Conservation (phyloP, 768 basidiomycete species). For the Ramaria rubella region DNA sequence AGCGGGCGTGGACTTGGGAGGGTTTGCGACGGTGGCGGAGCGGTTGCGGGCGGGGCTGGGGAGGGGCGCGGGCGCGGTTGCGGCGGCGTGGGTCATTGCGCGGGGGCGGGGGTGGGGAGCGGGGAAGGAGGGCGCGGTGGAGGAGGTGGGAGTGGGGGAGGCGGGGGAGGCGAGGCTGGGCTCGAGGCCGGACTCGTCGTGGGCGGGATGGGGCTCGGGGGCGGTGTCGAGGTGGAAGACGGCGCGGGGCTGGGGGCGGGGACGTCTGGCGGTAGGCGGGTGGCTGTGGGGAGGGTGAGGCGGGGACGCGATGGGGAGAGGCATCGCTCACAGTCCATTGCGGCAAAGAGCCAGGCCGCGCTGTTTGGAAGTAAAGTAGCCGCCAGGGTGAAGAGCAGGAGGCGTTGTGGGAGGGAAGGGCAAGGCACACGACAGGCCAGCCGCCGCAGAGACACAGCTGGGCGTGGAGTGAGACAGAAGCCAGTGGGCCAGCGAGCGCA, state of each 20-base stretch:
- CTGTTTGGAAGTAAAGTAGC: constrained; percentile 5
- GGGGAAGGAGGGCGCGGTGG: not conserved
- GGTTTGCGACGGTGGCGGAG: constrained; percentile 8
- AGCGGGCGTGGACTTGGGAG: constrained; percentile 1
- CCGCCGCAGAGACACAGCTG: constrained; percentile 9
- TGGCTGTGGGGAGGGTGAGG: not conserved
- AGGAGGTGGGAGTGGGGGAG: not conserved
- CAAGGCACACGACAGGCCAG: constrained; percentile 9
- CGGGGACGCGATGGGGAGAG: not conserved
- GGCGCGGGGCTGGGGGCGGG: not conserved
- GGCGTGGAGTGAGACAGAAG: not conserved
- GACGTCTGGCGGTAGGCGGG: not conserved
- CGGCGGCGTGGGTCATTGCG: constrained; percentile 12
- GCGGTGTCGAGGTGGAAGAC: not conserved
- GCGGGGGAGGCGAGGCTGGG: not conserved
- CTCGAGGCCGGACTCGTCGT: not conserved
- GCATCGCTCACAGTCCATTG: constrained; percentile 5
- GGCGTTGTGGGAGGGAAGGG: not conserved
- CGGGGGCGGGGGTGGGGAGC: not conserved
- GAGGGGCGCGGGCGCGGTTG: constrained; percentile 27
- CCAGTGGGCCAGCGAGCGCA: not conserved
- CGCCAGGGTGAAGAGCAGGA: constrained; percentile 8
- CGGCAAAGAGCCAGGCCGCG: constrained; percentile 10
- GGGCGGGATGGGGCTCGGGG: not conserved
- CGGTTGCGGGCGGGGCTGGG: constrained; percentile 1